Evolutionary conservation across 2,329 filamentous ascomycete genomes (phyloP), one percentile per base, ranked within the genome.

Genomic region (Rachicladosporium sp.): DNA sequence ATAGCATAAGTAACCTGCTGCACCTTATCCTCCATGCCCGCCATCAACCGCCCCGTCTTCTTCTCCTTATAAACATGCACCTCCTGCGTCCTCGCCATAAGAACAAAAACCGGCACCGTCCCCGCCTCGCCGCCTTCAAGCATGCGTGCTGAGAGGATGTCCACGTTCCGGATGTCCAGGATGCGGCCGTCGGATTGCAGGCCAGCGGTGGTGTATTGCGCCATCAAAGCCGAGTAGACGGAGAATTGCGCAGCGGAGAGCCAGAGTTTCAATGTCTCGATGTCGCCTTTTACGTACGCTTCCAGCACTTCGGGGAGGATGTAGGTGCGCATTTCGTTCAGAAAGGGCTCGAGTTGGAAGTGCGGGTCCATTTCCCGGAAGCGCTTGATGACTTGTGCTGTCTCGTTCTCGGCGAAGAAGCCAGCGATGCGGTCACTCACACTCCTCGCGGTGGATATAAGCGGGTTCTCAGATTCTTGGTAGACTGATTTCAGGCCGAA

Each of bases 371-470:
- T 95, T 53, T 88, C 76, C 35, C 89, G 80, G 71, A 98, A 93
- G 63, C 89, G 93, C 69, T 95, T 96, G 68, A 96, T 93, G 29
- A 98, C 91, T 74, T 81, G 82, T 23, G 91, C 91, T 0, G 87
- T 95, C 68, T 98, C 91, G 61, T 96, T 98, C 63, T 98, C 91
- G 46, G 91, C 91, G 50, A 98, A 98, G 68, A 95, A 98, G 21
- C 91, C 87, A 35, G 83, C 86, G 31, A 98, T 78, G 42, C 82
- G 78, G 61, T 98, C 91, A 27, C 88, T 89, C 51, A 98, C 94
- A 60, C 85, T 87, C 57, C 91, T 82, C 1, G 88, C 91, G 0
- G 89, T 96, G 35, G 80, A 83, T 47, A 98, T 85, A 33, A 98
- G 71, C 5, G 91, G 89, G 61, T 98, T 98, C 58, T 98, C 91